These are phyloP conservation scores for Erythrophleum fordii DNA, from an alignment of 306 rosid species.

Conservation along the genomic window DNA sequence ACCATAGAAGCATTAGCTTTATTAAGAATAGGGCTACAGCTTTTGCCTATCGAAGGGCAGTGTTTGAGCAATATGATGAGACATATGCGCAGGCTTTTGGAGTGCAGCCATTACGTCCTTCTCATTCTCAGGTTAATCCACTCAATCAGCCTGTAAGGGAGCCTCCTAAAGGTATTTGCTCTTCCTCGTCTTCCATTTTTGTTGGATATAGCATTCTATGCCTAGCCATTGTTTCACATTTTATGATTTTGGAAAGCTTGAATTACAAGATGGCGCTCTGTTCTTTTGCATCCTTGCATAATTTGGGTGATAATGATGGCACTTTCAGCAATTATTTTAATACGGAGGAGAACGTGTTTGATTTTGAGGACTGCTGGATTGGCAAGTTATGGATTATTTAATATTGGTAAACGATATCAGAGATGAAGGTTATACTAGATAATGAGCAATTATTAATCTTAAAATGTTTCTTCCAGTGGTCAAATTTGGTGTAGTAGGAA, in stretches of 20 bases:
- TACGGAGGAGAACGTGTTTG: not conserved
- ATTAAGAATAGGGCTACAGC: conserved; percentile 65
- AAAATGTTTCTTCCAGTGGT: not conserved
- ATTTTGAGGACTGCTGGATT: not conserved
- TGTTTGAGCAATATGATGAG: conserved; percentile 90
- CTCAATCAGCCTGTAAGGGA: conserved; percentile 46
- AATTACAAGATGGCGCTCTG: not conserved
- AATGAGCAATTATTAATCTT: not conserved
- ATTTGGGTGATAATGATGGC: not conserved
- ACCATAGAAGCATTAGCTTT: conserved; percentile 58
- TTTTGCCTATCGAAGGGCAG: conserved; percentile 63
- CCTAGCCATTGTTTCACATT: not conserved
- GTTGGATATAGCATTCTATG: not conserved
- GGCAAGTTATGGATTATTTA: conserved; percentile 1
- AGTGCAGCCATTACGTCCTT: conserved; percentile 54
- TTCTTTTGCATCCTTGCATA: not conserved
- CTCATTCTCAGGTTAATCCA: conserved; percentile 45
- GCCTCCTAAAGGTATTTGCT: conserved; percentile 77
- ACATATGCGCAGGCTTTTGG: conserved; percentile 98
- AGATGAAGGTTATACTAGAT: conserved; percentile 5
- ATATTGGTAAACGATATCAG: not conserved
- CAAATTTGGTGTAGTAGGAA: too few relatives aligned
- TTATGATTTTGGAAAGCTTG: not conserved
- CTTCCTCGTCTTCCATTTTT: conserved; percentile 19
- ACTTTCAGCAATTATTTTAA: not conserved